phyloP scores from a whole-genome alignment of 495 filamentous ascomycete genomes.

The Polyplosphaeria fusca region DNA sequence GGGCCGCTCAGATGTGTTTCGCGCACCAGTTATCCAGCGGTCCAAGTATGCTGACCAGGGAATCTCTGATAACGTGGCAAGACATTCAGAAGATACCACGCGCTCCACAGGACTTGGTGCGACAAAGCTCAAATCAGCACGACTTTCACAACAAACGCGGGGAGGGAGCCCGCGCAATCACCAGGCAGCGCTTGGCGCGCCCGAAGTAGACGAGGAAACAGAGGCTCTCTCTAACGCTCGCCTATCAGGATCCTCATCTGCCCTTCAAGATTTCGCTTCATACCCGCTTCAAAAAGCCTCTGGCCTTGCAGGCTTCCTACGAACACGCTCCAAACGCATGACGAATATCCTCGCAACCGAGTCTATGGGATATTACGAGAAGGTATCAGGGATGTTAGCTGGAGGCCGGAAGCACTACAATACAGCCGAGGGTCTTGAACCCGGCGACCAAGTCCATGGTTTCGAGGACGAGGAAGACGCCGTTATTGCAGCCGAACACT shows the following conservation, averaged over 20 bases:
- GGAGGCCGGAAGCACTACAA: conserved; percentile 87
- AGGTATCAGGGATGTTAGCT: conserved; percentile 96
- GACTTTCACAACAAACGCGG: conserved; percentile 7
- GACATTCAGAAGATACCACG: conserved; percentile 47
- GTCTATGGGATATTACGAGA: conserved; percentile 96
- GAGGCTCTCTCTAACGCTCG: conserved; percentile 11
- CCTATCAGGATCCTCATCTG: conserved; percentile 50
- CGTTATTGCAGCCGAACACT: conserved; percentile 60
- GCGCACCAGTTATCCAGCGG: conserved; percentile 67
- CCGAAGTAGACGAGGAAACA: conserved; percentile 22
- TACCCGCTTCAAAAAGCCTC: conserved; percentile 86
- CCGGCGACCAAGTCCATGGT: conserved; percentile 61
- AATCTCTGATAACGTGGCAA: conserved; percentile 32
- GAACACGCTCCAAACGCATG: conserved; percentile 72
- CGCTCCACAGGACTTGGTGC: conserved; percentile 32
- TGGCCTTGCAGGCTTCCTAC: conserved; percentile 78
- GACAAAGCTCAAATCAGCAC: conserved; percentile 15
- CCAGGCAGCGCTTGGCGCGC: conserved; percentile 11
- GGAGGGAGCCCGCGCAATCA: conserved; percentile 4
- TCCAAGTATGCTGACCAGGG: conserved; percentile 36
- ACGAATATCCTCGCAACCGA: conserved; percentile 83
- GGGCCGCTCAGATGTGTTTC: conserved; percentile 80
- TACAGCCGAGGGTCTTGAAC: conserved; percentile 63
- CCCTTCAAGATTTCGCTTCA: conserved; percentile 67
- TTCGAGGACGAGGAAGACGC: conserved; percentile 62